phyloP scores from a whole-genome alignment of 225 moss, liverwort and hornwort species.

The Bryum argenteum region DNA sequence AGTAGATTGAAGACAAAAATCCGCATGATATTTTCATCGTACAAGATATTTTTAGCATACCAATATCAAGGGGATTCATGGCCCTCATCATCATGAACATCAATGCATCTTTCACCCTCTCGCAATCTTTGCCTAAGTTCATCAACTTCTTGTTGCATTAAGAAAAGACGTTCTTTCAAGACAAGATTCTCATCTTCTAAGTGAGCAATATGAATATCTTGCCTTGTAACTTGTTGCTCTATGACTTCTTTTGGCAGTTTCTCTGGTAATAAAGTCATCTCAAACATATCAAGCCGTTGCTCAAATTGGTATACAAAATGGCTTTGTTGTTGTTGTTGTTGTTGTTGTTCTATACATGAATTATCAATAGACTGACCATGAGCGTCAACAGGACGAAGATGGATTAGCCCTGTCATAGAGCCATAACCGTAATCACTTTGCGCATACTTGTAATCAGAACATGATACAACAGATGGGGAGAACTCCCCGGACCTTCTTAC shows the following conservation, averaged over 20 bases:
- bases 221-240: constrained; percentile 29
- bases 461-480: constrained; percentile 27
- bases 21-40: constrained; percentile 8
- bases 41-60: constrained; percentile 23
- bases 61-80: constrained; percentile 12
- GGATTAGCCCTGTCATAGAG: constrained; percentile 71
- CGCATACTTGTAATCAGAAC: constrained; percentile 24
- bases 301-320: constrained; percentile 41
- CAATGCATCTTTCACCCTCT: constrained; percentile 21
- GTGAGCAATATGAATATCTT: constrained; percentile 37
- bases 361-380: constrained; percentile 7
- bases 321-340: background rate
- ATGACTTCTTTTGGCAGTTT: background rate
- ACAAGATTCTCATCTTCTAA: constrained; percentile 47
- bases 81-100: constrained; percentile 21
- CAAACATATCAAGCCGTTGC: constrained; percentile 40
- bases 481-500: constrained; percentile 54
- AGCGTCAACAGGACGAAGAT: constrained; percentile 34
- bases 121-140: constrained; percentile 32
- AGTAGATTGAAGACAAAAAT: constrained; percentile 11
- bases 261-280: constrained; percentile 22
- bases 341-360: constrained; percentile 25
- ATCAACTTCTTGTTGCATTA: constrained; percentile 40
- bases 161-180: constrained; percentile 40
- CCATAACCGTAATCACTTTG: constrained; percentile 56